Evolutionary conservation across 2,329 filamentous ascomycete species (phyloP).

Genomic region (Colletotrichum paranaense): DNA sequence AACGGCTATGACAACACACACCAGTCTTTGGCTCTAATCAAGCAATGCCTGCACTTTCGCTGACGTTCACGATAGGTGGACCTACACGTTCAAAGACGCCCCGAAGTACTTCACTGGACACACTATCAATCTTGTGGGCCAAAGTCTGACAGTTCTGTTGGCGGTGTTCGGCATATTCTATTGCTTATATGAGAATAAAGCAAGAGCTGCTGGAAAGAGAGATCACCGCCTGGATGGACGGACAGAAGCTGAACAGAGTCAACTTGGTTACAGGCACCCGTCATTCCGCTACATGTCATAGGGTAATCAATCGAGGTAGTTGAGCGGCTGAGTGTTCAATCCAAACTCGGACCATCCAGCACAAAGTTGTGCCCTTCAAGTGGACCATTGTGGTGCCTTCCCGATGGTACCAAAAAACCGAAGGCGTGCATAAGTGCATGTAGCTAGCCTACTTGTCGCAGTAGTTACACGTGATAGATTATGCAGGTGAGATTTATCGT

Average conservation of each 20-base stretch:
- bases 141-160: conserved; percentile 56
- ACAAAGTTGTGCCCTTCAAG: too few species aligned
- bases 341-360: too few species aligned
- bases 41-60: neutral
- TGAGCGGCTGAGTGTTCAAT: too few species aligned
- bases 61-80: conserved; percentile 53
- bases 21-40: neutral
- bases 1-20: neutral
- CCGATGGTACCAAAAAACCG: neutral
- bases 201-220: conserved; percentile 50
- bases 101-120: conserved; percentile 62
- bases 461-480: neutral
- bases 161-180: conserved; percentile 62
- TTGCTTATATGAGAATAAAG: conserved; percentile 64
- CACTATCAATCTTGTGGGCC: conserved; percentile 66
- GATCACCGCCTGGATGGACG: conserved; percentile 58
- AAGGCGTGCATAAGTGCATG: neutral
- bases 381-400: too few species aligned
- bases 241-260: conserved; percentile 55
- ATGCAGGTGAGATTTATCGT: neutral
- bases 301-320: neutral
- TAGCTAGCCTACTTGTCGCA: neutral
- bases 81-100: conserved; percentile 59
- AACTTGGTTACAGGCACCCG: conserved; percentile 65
- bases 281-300: conserved; percentile 66